Conservation (phyloP, 805 yeast genomes). For the Zygotorulaspora florentina region DNA sequence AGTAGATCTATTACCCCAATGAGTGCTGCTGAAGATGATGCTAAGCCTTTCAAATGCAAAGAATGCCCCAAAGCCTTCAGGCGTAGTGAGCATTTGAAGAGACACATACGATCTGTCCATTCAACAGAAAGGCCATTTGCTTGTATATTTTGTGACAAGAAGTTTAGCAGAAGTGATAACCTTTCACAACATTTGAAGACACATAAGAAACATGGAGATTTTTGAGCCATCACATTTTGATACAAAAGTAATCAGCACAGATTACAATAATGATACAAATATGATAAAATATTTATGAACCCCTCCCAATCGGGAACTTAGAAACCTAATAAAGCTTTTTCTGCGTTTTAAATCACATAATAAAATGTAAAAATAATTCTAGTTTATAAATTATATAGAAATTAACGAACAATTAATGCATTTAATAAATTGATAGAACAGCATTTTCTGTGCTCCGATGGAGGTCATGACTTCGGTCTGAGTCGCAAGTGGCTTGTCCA, state of each 20-base stretch:
- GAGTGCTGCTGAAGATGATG: constrained; percentile 25
- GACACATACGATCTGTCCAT: constrained; percentile 66
- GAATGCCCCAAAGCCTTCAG: constrained; percentile 45
- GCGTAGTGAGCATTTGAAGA: constrained; percentile 61
- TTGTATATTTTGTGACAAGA: constrained; percentile 54
- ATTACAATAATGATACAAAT: not conserved
- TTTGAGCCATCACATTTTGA: constrained; percentile 8
- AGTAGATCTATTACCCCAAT: constrained; percentile 15
- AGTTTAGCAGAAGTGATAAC: constrained; percentile 64
- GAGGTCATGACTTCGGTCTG: too few species aligned
- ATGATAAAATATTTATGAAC: not conserved
- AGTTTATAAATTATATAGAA: not conserved
- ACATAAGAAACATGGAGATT: constrained; percentile 39
- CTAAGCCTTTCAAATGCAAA: constrained; percentile 38
- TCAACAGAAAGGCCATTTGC: constrained; percentile 55
- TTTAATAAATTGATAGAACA: too few species aligned
- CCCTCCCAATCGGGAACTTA: not conserved
- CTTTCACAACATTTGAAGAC: constrained; percentile 60
- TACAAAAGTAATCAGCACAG: not conserved
- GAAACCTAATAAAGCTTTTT: too few species aligned
- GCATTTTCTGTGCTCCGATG: too few species aligned
- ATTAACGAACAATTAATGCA: too few species aligned
- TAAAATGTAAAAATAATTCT: not conserved
- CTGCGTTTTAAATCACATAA: too few species aligned
- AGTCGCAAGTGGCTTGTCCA: too few species aligned